Evolutionary conservation across 768 basidiomycete species (phyloP), one percentile per base, ranked within the genome.

Genomic region (Suillus clintonianus): DNA sequence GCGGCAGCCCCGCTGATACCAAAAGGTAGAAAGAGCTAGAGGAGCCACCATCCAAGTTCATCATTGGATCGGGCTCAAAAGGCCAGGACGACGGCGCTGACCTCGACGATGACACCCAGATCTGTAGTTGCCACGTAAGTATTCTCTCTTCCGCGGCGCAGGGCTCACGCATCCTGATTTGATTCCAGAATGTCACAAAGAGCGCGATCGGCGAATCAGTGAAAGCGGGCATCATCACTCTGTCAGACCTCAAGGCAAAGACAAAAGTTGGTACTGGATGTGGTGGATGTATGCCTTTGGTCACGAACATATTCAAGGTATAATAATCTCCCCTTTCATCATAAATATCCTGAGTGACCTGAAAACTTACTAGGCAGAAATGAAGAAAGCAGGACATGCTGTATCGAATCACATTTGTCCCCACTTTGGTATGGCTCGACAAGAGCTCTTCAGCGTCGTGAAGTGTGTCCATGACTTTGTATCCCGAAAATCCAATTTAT

Each of bases 201-300:
- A 85, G 84, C 11, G 79, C 74, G 13, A 82, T 91, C 27, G 77
- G 72, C 0, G 74, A 78, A 61, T 85, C 84, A 61, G 78, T 90
- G 62, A 79, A 80, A 67, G 76, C 78, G 0, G 89, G 87, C 2
- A 70, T 76, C 1, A 81, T 81, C 54, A 78, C 74, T 8, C 69
- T 91, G n/a, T 78, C 70, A 4, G 84, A 81, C 51, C 74, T 91
- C 66, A 91, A 90, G 73, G 66, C 74, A 34, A 85, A 85, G 73
- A 91, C 90, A 7, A 92, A 91, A 72, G 85, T 81, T 7, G 89
- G 89, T 5, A 86, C 86, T 1, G 90, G 90, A 2, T 92, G 90
- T 65, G 89, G 90, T 48, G 91, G 90, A 51, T 91, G 89, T 69
- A 76, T 89, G 62, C 90, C 90, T 4, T 76, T 90, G 47, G 68